Conservation (phyloP, 1,284 basidiomycete genomes). For the Cutaneotrichosporon sp. region DNA sequence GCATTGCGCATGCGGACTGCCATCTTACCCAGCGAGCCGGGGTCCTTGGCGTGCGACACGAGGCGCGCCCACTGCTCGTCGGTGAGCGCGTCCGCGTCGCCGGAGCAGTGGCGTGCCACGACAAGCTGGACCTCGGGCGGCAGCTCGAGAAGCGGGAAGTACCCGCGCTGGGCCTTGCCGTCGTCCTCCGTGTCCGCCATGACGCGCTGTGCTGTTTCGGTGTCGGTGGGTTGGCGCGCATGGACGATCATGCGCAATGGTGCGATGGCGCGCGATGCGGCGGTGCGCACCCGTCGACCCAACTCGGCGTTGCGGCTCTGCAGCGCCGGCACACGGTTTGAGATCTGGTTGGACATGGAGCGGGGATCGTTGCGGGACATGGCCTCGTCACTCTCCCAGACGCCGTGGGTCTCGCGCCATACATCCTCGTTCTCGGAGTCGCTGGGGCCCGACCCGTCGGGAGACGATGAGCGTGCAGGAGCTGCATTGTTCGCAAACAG, state of each 20-base stretch:
- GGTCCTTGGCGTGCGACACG: conserved; percentile 25
- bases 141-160: conserved; percentile 36
- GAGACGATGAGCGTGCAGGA: neutral
- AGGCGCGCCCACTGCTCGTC: conserved; percentile 34
- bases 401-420: neutral
- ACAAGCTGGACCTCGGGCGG: conserved; percentile 36
- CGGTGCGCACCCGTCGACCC: conserved; percentile 26
- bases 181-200: conserved; percentile 14
- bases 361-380: conserved; percentile 9
- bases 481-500: conserved; percentile 25
- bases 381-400: conserved; percentile 11
- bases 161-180: neutral
- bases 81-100: conserved; percentile 34
- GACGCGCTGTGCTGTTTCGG: conserved; percentile 22
- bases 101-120: conserved; percentile 30
- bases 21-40: conserved; percentile 15
- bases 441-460: neutral
- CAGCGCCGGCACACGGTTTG: conserved; percentile 25
- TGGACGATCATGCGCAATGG: conserved; percentile 38
- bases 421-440: conserved; percentile 5
- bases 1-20: conserved; percentile 5
- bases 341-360: conserved; percentile 22
- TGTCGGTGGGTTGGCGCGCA: conserved; percentile 20
- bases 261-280: conserved; percentile 23
- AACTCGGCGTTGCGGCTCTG: conserved; percentile 37